phyloP scores from a whole-genome alignment of 148 eudicot genomes.

The Tetragonia tetragonoides region DNA sequence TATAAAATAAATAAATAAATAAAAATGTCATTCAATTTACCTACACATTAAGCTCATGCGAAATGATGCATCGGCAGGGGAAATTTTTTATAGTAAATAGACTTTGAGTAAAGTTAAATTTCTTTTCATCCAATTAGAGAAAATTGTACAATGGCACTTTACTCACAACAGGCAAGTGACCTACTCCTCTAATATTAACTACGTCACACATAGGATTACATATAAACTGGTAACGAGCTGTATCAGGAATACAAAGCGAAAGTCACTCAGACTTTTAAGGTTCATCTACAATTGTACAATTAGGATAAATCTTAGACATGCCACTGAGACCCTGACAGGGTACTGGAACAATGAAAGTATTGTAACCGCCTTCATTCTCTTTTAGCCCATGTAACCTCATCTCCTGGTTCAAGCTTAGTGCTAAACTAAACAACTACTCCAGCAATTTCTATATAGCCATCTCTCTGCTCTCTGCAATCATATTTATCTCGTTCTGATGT shows the following conservation, averaged over 20 bases:
- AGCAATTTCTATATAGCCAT: neutral
- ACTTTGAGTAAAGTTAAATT: neutral
- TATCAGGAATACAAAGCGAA: neutral
- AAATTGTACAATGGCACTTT: neutral
- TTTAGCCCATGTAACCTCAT: neutral
- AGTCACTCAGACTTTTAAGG: neutral
- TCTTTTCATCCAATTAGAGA: neutral
- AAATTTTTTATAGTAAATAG: neutral
- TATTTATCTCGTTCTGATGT: no score
- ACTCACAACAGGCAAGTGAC: neutral
- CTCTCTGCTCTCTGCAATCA: no score
- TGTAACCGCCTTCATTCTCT: neutral
- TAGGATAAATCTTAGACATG: neutral
- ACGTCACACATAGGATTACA: neutral
- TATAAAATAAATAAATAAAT: conserved; percentile 46
- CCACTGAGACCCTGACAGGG: neutral
- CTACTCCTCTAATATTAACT: neutral
- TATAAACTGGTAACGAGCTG: neutral
- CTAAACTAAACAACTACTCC: neutral
- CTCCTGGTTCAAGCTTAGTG: neutral
- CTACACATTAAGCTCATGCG: conserved; percentile 6
- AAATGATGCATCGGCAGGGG: neutral
- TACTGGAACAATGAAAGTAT: neutral
- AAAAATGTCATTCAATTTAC: conserved; percentile 29
- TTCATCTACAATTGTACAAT: neutral